Evolutionary conservation across 352 stramenopile species (phyloP).

Genomic region (Phytopythium aichiense): DNA sequence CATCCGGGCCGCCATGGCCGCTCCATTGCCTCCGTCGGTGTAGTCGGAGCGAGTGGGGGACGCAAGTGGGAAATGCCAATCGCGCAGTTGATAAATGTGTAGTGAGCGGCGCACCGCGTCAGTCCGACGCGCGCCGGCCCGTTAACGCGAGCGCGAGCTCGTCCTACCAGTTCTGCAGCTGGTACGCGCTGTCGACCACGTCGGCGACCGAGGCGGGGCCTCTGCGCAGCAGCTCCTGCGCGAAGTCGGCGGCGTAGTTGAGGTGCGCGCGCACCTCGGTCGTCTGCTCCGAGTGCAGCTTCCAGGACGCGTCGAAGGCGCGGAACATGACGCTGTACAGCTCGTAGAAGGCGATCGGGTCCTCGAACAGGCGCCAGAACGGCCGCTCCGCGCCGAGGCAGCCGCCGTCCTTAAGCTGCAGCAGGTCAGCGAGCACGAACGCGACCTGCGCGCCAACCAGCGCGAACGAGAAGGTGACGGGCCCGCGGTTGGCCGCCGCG

Average conservation of each 20-base stretch:
- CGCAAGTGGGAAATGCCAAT: conserved; percentile 11
- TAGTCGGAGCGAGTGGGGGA: not conserved
- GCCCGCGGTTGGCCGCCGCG: conserved; percentile 24
- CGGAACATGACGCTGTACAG: conserved; percentile 75
- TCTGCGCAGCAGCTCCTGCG: conserved; percentile 65
- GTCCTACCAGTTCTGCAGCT: conserved; percentile 72
- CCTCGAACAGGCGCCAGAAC: conserved; percentile 85
- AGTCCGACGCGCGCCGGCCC: too few relatives aligned
- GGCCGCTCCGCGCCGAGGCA: conserved; percentile 71
- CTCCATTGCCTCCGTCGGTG: conserved; percentile 12
- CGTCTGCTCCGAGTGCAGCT: conserved; percentile 31
- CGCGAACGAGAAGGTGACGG: conserved; percentile 62
- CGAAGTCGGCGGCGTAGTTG: conserved; percentile 63
- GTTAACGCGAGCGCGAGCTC: not conserved
- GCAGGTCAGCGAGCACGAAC: conserved; percentile 57
- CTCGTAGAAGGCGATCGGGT: conserved; percentile 80
- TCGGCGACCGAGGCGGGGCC: conserved; percentile 51
- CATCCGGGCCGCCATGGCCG: conserved; percentile 18
- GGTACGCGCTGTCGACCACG: conserved; percentile 63
- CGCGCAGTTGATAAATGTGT: conserved; percentile 21
- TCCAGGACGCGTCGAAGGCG: conserved; percentile 69
- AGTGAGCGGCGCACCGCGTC: not conserved
- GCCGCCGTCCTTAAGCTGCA: conserved; percentile 69
- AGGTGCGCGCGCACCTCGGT: conserved; percentile 62
- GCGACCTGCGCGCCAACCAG: conserved; percentile 46